These are phyloP conservation scores for Candida albicans DNA, from an alignment of 1,139 yeast species.

Conservation along the genomic window DNA sequence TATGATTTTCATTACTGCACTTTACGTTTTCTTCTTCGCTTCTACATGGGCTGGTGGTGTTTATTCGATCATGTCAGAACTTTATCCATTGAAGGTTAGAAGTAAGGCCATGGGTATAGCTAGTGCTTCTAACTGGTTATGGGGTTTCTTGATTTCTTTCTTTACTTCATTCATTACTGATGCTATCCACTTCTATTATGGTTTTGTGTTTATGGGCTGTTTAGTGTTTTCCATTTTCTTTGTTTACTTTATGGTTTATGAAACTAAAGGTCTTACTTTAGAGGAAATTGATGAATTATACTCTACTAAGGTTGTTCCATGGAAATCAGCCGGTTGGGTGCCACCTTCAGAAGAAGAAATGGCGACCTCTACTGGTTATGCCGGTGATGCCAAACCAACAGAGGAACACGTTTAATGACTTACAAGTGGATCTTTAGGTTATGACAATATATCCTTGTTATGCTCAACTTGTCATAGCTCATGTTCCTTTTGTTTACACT, in stretches of 20 bases:
- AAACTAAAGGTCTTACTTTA: slow-evolving; percentile 61
- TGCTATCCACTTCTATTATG: slow-evolving; percentile 51
- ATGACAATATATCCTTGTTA: too few species aligned
- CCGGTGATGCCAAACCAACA: slow-evolving; percentile 24
- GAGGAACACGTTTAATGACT: slow-evolving; percentile 21
- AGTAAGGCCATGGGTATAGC: slow-evolving; percentile 79
- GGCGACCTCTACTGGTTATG: slow-evolving; percentile 31
- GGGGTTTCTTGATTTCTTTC: slow-evolving; percentile 76
- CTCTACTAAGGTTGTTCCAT: slow-evolving; percentile 41
- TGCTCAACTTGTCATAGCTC: too few species aligned
- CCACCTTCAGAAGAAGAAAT: slow-evolving; percentile 39
- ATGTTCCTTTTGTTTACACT: too few species aligned
- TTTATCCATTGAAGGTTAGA: slow-evolving; percentile 76
- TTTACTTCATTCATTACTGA: slow-evolving; percentile 69
- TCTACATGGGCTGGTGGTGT: slow-evolving; percentile 87
- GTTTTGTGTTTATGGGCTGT: slow-evolving; percentile 76
- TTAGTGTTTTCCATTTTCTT: slow-evolving; percentile 54
- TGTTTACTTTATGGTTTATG: slow-evolving; percentile 56
- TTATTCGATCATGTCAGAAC: slow-evolving; percentile 76
- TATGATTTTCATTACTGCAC: slow-evolving; percentile 74
- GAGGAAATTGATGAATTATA: slow-evolving; percentile 69
- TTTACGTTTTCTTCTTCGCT: slow-evolving; percentile 81
- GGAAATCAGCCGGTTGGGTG: slow-evolving; percentile 48
- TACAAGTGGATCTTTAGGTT: not conserved
- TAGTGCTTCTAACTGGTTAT: slow-evolving; percentile 74